Evolutionary conservation across 805 yeast genomes (phyloP).

Genomic region (Saccharomycopsis sp.): DNA sequence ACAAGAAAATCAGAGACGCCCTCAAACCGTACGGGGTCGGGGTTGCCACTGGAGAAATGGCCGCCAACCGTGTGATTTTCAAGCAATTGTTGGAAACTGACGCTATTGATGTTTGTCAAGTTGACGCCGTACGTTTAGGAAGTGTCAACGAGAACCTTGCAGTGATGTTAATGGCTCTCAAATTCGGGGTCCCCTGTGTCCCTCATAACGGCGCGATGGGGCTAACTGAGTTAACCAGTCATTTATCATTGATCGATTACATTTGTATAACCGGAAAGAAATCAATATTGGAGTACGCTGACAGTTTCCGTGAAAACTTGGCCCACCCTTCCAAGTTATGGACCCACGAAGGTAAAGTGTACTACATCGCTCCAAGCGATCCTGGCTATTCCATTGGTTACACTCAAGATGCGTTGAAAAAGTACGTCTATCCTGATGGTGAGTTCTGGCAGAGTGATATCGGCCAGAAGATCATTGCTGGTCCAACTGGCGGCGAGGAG

Average conservation of each 20-base stretch:
- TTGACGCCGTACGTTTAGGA: slow-evolving; percentile 25
- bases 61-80: slow-evolving; percentile 25
- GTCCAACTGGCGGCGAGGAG: slow-evolving; percentile 8
- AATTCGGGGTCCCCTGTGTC: slow-evolving; percentile 23
- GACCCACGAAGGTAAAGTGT: slow-evolving; percentile 18
- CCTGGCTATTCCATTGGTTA: slow-evolving; percentile 25
- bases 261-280: slow-evolving; percentile 22
- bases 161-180: slow-evolving; percentile 24
- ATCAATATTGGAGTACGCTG: slow-evolving; percentile 24
- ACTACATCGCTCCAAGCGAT: slow-evolving; percentile 23
- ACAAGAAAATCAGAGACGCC: slow-evolving; percentile 23
- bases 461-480: slow-evolving; percentile 18
- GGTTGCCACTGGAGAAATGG: slow-evolving; percentile 27
- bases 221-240: slow-evolving; percentile 25
- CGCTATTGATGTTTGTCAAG: slow-evolving; percentile 25
- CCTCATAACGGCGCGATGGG: slow-evolving; percentile 27
- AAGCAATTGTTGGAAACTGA: slow-evolving; percentile 25
- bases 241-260: slow-evolving; percentile 24
- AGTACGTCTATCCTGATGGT: slow-evolving; percentile 24
- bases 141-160: slow-evolving; percentile 25
- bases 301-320: slow-evolving; percentile 23
- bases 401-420: slow-evolving; percentile 19
- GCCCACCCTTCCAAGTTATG: slow-evolving; percentile 21
- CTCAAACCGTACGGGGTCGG: slow-evolving; percentile 23
- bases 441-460: slow-evolving; percentile 25